These are phyloP conservation scores for Zopfochytrium polystomum DNA, from an alignment of 371 early-diverging fungal genomes.

Conservation along the genomic window DNA sequence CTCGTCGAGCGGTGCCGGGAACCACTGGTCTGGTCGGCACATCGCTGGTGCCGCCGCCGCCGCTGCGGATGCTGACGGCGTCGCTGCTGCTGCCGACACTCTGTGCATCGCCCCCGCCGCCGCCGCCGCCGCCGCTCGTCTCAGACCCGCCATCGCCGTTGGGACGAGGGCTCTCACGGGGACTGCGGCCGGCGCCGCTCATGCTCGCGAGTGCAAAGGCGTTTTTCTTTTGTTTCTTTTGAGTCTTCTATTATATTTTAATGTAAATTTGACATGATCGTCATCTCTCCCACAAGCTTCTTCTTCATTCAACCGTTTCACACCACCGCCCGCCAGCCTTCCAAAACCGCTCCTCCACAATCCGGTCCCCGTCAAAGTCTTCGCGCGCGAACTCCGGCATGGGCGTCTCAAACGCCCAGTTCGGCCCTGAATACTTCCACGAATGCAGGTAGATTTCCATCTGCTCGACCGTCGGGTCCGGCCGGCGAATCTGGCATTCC, in stretches of 20 bases:
- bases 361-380: conserved; percentile 29
- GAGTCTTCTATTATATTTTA: background rate
- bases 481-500: conserved; percentile 53
- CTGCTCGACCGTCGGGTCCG: conserved; percentile 67
- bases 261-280: background rate
- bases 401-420: conserved; percentile 63
- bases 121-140: no score
- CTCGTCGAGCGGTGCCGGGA: no score
- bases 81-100: no score
- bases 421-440: conserved; percentile 62
- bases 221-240: background rate
- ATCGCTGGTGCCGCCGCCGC: no score
- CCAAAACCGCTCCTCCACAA: conserved; percentile 36
- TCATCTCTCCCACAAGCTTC: background rate
- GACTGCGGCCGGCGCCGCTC: no score
- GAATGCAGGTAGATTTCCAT: conserved; percentile 83
- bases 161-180: no score
- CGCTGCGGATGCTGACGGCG: no score
- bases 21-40: no score
- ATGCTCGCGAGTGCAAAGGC: background rate
- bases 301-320: conserved; percentile 1
- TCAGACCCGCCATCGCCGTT: no score
- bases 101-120: no score
- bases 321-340: conserved; percentile 39
- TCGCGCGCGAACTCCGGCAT: conserved; percentile 76